A percentile compares a stretch with the other conserved stretches of the same genome.
These are phyloP conservation scores for Candolleomyces efflorescens DNA, from an alignment of 768 basidiomycete species.

Conservation along the genomic window DNA sequence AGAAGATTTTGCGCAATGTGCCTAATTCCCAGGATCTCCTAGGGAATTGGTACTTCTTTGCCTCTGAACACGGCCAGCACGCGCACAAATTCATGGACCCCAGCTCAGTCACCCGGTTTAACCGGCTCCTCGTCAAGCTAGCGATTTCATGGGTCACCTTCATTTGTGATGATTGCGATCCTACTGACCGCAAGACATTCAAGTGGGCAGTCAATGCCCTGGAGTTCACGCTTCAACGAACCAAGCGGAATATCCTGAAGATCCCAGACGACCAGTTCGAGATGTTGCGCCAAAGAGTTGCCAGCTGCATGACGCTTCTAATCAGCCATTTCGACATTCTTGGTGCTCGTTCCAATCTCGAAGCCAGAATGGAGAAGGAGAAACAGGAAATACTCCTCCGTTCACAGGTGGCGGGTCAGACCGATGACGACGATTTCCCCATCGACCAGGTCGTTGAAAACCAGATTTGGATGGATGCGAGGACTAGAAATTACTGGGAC, in stretches of 20 bases:
- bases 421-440: constrained; percentile 43
- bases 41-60: constrained; percentile 93
- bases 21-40: constrained; percentile 77
- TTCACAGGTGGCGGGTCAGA: constrained; percentile 47
- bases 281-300: constrained; percentile 86
- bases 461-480: constrained; percentile 52
- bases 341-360: constrained; percentile 83
- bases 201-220: constrained; percentile 97
- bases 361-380: constrained; percentile 90
- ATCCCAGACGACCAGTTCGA: constrained; percentile 88
- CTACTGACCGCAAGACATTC: constrained; percentile 93
- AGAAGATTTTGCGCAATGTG: constrained; percentile 55
- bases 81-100: constrained; percentile 87
- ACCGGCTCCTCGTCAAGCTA: constrained; percentile 77
- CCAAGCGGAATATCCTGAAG: constrained; percentile 85
- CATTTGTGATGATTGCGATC: constrained; percentile 97
- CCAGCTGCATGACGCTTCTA: constrained; percentile 93
- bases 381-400: constrained; percentile 57
- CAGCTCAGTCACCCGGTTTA: constrained; percentile 65
- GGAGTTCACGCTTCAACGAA: constrained; percentile 87
- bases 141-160: constrained; percentile 98
- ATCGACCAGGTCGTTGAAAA: constrained; percentile 36
- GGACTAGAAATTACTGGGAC: constrained; percentile 76
- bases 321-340: constrained; percentile 98
- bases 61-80: constrained; percentile 93